Conservation (phyloP, 2,329 filamentous ascomycete species). For the Achaetomium macrosporum region DNA sequence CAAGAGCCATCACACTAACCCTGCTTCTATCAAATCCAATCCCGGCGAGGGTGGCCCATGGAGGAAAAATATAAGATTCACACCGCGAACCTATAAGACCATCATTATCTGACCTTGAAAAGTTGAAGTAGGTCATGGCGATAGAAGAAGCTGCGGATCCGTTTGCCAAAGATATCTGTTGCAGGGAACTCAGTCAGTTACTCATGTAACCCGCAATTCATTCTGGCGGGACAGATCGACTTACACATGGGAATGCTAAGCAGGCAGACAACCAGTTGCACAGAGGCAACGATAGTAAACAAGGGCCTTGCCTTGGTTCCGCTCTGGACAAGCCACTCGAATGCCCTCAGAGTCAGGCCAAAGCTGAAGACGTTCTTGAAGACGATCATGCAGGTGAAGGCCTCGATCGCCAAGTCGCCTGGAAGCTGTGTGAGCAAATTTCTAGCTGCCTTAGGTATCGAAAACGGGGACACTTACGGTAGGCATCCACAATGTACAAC, state of each 20-base stretch:
- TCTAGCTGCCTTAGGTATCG: too few species aligned
- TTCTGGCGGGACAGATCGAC: slow-evolving; percentile 33
- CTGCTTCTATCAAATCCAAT: neutral
- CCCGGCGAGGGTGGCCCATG: neutral
- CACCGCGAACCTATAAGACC: neutral
- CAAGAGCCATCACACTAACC: too few species aligned
- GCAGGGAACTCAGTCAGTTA: neutral
- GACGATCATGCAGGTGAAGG: slow-evolving; percentile 81
- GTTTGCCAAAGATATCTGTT: slow-evolving; percentile 71
- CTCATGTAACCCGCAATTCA: neutral
- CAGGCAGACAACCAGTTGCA: slow-evolving; percentile 72
- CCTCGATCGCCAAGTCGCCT: slow-evolving; percentile 79
- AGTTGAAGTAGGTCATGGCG: slow-evolving; percentile 64
- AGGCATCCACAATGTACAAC: slow-evolving; percentile 87
- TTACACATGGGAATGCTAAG: slow-evolving; percentile 73
- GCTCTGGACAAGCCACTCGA: slow-evolving; percentile 68
- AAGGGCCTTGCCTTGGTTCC: slow-evolving; percentile 47
- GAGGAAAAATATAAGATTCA: neutral
- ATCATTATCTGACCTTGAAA: slow-evolving; percentile 26
- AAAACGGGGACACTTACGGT: slow-evolving; percentile 52
- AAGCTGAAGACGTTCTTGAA: slow-evolving; percentile 97
- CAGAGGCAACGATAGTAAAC: slow-evolving; percentile 66
- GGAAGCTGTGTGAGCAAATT: slow-evolving; percentile 9
- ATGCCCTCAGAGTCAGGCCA: slow-evolving; percentile 74
- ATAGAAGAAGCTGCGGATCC: slow-evolving; percentile 67